Base-by-base conservation (phyloP, 768 basidiomycete genomes). In the Fomitopsis serialis region DNA sequence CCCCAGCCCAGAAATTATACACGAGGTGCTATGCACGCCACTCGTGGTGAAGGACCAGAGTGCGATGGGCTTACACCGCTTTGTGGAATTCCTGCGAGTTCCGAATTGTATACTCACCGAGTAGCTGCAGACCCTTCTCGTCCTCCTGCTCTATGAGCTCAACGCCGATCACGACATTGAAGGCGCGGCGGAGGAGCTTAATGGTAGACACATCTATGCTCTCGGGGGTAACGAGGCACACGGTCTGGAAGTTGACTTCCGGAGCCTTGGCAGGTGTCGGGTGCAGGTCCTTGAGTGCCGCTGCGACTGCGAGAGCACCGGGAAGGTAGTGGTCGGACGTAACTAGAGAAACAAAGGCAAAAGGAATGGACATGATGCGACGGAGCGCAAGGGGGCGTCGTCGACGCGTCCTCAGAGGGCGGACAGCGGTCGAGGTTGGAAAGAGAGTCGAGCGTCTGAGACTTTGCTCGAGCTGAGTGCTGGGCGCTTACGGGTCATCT, bases 181-280 rank as follows among this genome's bases (percentile, higher is more conserved):
- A 99, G 9, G 82, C 85, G 63, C 79, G 79, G 56, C 94, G 77
- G 46, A 98, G 78, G 48, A 82, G 78, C 63, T 85, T 90, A 57
- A 94, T 85, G 50, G 89, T 78, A 46, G 79, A 75, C 23, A 95
- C 88, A 68, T 91, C 85, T 67, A 98, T 85, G 0, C 90, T 87
- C 66, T 97, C 92, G 49, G 97, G 97, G 24, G 96, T 96, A 56
- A 96, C 92, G 42, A 99, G 73, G 71, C 93, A 97, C 56, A 94
- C 85, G 13, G 88, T 89, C 56, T 86, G 76, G 64, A 90, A 90
- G 46, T 85, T 77, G 54, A 85, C 79, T 65, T 82, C 78, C 49
- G 84, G 81, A 25, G 79, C 68, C 43, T 74, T 66, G 22, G 82
- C 70, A 8, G 84, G 81, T 42, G 71, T 69, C 17, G 80, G 76